Percentiles rank a stretch among this genome's conserved stretches.
Evolutionary conservation across 495 filamentous ascomycete species (phyloP).

Genomic region (Annulohypoxylon moriforme): DNA sequence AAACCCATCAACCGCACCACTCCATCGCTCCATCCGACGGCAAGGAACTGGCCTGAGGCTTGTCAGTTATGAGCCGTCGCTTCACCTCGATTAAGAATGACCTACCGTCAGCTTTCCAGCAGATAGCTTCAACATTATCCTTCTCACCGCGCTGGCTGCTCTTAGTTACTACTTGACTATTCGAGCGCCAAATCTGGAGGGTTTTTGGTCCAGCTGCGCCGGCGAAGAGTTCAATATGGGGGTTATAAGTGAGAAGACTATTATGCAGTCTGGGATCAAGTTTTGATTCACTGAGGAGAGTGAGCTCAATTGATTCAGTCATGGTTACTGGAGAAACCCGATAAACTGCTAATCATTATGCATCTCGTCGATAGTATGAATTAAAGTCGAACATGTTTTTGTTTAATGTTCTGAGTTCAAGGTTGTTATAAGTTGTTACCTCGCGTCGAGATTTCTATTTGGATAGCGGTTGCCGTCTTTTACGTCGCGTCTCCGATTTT

Average conservation of each 20-base stretch:
- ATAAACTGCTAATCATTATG: slow-evolving; percentile 34
- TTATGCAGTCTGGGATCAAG: slow-evolving; percentile 51
- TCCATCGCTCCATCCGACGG: slow-evolving; percentile 80
- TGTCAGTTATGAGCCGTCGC: slow-evolving; percentile 26
- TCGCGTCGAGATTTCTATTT: background rate
- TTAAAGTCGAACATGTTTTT: background rate
- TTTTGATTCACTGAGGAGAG: slow-evolving; percentile 56
- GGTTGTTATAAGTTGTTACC: background rate
- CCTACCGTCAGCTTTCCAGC: slow-evolving; percentile 86
- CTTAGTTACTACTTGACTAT: slow-evolving; percentile 57
- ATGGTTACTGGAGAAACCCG: slow-evolving; percentile 30
- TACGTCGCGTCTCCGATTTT: background rate
- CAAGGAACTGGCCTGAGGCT: slow-evolving; percentile 73
- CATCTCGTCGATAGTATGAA: background rate
- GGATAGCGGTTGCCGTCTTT: slow-evolving; percentile 18
- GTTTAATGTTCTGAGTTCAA: background rate
- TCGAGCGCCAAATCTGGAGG: slow-evolving; percentile 70
- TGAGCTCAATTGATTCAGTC: slow-evolving; percentile 49
- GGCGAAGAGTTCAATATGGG: slow-evolving; percentile 84
- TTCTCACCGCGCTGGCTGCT: slow-evolving; percentile 61
- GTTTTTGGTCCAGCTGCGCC: slow-evolving; percentile 75
- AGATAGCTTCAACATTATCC: slow-evolving; percentile 65
- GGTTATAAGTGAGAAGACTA: slow-evolving; percentile 76
- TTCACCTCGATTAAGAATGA: background rate
- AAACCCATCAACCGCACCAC: slow-evolving; percentile 76